A percentile compares a stretch with the other conserved stretches of the same genome.
Evolutionary conservation across 805 yeast species (phyloP).

Genomic region (Wickerhamomyces pijperi): DNA sequence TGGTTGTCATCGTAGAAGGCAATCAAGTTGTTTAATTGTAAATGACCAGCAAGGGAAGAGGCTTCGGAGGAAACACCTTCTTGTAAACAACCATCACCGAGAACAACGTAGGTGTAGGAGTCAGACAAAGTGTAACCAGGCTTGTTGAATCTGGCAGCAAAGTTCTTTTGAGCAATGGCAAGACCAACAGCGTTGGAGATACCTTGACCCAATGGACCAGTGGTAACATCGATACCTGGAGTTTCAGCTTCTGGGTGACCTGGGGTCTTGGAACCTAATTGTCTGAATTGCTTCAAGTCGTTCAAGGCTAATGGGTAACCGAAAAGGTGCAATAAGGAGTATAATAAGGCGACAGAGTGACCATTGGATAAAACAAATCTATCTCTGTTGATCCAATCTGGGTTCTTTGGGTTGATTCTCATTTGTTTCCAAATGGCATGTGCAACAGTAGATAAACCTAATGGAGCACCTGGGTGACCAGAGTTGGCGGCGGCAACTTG

Average conservation of each 20-base stretch:
- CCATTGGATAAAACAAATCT: constrained; percentile 93
- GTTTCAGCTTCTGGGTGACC: constrained; percentile 95
- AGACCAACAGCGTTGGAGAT: constrained; percentile 91
- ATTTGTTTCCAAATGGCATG: constrained; percentile 75
- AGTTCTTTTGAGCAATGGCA: constrained; percentile 87
- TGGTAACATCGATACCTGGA: constrained; percentile 93
- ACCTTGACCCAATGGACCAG: constrained; percentile 99
- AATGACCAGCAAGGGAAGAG: constrained; percentile 90
- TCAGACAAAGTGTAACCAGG: constrained; percentile 66
- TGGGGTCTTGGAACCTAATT: constrained; percentile 82
- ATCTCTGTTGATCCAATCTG: constrained; percentile 90
- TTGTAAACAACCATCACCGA: constrained; percentile 97
- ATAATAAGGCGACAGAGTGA: constrained; percentile 87
- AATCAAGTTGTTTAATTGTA: constrained; percentile 85
- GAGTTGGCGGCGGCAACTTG: constrained; percentile 81
- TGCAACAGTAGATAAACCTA: constrained; percentile 95
- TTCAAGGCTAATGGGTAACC: constrained; percentile 77
- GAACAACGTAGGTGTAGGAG: constrained; percentile 64
- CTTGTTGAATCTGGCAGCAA: constrained; percentile 90
- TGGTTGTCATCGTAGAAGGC: constrained; percentile 95
- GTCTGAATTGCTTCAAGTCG: constrained; percentile 86
- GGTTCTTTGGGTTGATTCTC: constrained; percentile 84
- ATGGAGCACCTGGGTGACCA: constrained; percentile 99
- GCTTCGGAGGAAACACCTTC: constrained; percentile 97
- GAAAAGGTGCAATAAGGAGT: constrained; percentile 72